Evolutionary conservation across 2,329 filamentous ascomycete species (phyloP), one percentile per base, ranked within the genome.

Genomic region (Gaeumannomyces tritici): DNA sequence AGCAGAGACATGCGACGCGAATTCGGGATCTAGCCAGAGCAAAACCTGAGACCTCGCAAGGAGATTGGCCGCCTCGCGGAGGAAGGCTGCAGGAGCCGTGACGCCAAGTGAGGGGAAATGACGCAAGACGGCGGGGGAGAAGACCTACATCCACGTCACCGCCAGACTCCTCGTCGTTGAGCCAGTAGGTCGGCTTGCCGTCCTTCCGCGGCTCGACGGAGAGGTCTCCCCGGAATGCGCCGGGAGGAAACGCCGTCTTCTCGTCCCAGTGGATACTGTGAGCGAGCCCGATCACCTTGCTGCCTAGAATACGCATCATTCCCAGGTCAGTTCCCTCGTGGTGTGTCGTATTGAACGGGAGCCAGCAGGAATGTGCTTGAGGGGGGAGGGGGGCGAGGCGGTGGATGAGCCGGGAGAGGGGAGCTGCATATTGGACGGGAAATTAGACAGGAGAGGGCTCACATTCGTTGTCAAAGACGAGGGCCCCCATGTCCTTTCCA

Each of bases 401-500:
- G 21, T 7, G 24, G 51, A 15, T 27, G 15, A 33, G n/a, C 8
- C 27, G 28, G 18, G 29, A 35, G 33, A 59, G 26, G 15, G 7
- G 13, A 4, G 33, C 24, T 24, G 27, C 7, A 21, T 33, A 35
- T 27, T 24, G 31, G 26, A 31, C 15, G 55, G 18, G 26, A 57
- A 27, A 57, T 21, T 26, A 18, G 9, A 12, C 26, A 27, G 27
- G n/a, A 55, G 13, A 18, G 28, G 11, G 27, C 27, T 26, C 51
- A 61, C 59, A 61, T 24, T 29, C 28, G 27, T 61, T 55, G 27
- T 61, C 51, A 21, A 61, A 29, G 18, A 61, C 26, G 15, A 61
- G 59, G 47, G 33, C 59, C 9, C 59, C 59, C 59, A 61, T 61
- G 7, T 61, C 21, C 15, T 61, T 18, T 12, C 47, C 27, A 27